phyloP scores from a whole-genome alignment of 768 basidiomycete species.

The Podaxis sp. region DNA sequence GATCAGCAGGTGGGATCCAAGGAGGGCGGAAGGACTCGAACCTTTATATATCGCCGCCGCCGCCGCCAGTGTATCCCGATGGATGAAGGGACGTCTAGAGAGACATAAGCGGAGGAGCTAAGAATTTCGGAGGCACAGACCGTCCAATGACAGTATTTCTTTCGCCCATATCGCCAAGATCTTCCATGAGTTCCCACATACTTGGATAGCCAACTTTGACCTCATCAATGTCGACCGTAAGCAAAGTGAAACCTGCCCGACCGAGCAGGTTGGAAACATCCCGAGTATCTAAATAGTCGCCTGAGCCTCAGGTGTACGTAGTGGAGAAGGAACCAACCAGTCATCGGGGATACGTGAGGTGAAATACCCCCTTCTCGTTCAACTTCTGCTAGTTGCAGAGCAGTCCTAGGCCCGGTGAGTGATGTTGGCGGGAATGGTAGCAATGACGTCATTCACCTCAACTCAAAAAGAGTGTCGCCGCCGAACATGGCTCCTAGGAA shows the following conservation, averaged over 20 bases:
- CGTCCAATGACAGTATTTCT: constrained; percentile 87
- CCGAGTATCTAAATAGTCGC: constrained; percentile 63
- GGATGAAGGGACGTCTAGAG: constrained; percentile 61
- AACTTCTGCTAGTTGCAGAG: constrained; percentile 89
- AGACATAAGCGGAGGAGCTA: not conserved
- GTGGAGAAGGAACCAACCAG: constrained; percentile 50
- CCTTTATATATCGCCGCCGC: constrained; percentile 95
- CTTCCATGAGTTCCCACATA: constrained; percentile 95
- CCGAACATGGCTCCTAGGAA: constrained; percentile 95
- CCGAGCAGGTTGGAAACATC: constrained; percentile 91
- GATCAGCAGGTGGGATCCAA: not conserved
- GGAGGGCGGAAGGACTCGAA: constrained; percentile 23
- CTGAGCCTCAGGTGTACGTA: not conserved
- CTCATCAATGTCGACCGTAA: constrained; percentile 96
- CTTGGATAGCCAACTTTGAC: constrained; percentile 87
- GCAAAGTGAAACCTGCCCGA: constrained; percentile 88
- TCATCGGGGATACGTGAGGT: constrained; percentile 97
- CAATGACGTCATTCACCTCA: constrained; percentile 47
- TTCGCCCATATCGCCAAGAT: constrained; percentile 96
- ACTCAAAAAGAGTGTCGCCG: constrained; percentile 93
- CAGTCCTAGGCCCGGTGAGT: constrained; percentile 53
- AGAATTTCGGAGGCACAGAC: constrained; percentile 33
- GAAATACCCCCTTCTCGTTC: constrained; percentile 96
- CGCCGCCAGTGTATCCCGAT: constrained; percentile 85
- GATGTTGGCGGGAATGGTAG: not conserved